A percentile compares a stretch with the other conserved stretches of the same genome.
Conservation (phyloP, 1,139 yeast genomes). For the Blastobotrys illinoisensis region DNA sequence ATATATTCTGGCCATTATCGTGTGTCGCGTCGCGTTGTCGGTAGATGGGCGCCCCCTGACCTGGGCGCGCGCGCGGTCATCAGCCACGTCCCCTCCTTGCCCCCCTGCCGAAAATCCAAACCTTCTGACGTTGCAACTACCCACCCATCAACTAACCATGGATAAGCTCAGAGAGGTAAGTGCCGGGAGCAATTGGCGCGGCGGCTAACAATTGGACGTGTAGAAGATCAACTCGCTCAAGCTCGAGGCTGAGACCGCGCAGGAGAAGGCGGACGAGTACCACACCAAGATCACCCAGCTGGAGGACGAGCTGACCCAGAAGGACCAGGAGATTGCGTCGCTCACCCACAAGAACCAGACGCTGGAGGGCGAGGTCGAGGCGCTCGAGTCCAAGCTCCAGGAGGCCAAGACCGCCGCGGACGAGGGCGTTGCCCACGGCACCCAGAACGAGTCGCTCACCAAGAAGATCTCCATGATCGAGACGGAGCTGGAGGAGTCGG, state of each 20-base stretch:
- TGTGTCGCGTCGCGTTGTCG: not conserved
- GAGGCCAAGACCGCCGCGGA: constrained; percentile 88
- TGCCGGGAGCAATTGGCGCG: constrained; percentile 9
- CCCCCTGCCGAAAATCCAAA: not conserved
- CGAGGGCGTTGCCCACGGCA: constrained; percentile 83
- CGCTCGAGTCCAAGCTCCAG: constrained; percentile 70
- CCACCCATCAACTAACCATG: constrained; percentile 27
- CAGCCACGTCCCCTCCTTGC: not conserved
- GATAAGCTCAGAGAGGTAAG: constrained; percentile 49
- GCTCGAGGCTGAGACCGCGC: constrained; percentile 95
- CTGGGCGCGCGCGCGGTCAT: not conserved
- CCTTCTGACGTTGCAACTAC: not conserved
- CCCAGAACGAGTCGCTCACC: constrained; percentile 84
- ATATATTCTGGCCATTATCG: no score
- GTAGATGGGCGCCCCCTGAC: not conserved
- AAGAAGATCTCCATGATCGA: constrained; percentile 91
- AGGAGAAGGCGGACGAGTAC: constrained; percentile 90
- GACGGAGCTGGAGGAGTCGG: constrained; percentile 90
- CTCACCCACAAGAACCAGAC: constrained; percentile 88
- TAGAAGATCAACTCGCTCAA: constrained; percentile 87
- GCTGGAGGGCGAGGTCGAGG: constrained; percentile 87
- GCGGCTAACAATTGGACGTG: not conserved
- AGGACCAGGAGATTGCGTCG: constrained; percentile 92
- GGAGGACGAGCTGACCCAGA: constrained; percentile 86
- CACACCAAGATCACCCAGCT: constrained; percentile 74